Evolutionary conservation across 139 green algal species (phyloP).

Genomic region (Tetraselmis chui): DNA sequence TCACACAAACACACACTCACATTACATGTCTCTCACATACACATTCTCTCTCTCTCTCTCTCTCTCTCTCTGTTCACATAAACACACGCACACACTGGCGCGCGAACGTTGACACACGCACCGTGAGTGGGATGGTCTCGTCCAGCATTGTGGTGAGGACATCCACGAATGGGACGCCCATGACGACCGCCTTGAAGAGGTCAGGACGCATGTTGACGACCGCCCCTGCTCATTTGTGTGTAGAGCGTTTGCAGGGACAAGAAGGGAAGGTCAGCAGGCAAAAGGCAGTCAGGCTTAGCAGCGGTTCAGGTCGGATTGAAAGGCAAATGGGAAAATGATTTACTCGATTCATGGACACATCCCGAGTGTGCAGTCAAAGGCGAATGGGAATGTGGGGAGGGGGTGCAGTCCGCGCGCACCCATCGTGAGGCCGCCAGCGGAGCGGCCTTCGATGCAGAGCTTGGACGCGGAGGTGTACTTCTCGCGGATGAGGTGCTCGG

Average conservation of each 20-base stretch:
- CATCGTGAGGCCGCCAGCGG: conserved; percentile 66
- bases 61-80: neutral
- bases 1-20: neutral
- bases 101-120: too few relatives aligned
- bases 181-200: conserved; percentile 57
- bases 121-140: conserved; percentile 72
- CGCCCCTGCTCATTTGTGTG: conserved; percentile 46
- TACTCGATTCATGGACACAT: too few relatives aligned
- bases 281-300: too few relatives aligned
- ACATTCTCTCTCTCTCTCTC: too few relatives aligned
- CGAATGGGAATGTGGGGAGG: too few relatives aligned
- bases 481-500: conserved; percentile 46
- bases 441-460: conserved; percentile 56
- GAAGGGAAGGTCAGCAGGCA: too few relatives aligned
- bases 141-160: conserved; percentile 52
- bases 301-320: too few relatives aligned
- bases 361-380: neutral
- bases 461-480: conserved; percentile 31
- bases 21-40: too few relatives aligned
- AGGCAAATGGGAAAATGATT: too few relatives aligned
- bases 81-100: neutral
- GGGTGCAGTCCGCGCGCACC: neutral
- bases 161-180: conserved; percentile 91
- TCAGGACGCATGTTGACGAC: conserved; percentile 75
- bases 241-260: too few relatives aligned